These are phyloP conservation scores for Cryptosporidium andersoni DNA, from an alignment of 169 alveolate species.

Conservation along the genomic window DNA sequence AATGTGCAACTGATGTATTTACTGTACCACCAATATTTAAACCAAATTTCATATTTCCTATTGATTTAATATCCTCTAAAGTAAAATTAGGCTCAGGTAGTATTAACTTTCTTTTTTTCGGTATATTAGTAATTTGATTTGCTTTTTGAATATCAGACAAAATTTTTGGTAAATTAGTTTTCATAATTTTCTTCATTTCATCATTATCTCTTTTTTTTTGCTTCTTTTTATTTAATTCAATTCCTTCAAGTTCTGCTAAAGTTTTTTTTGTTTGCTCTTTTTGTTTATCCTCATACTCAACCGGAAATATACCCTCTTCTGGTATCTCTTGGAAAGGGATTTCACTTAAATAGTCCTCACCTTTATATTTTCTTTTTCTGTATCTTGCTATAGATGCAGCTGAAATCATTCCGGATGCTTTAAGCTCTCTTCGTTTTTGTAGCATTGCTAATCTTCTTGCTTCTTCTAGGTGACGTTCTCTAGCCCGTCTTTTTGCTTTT, in stretches of 20 bases:
- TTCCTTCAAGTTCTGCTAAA: constrained; percentile 68
- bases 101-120: constrained; percentile 40
- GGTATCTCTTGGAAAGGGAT: constrained; percentile 94
- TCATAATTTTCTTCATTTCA: not conserved
- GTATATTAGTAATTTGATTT: constrained; percentile 4
- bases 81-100: constrained; percentile 48
- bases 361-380: constrained; percentile 86
- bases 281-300: constrained; percentile 80
- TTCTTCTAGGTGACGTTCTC: constrained; percentile 97
- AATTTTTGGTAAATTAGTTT: constrained; percentile 2
- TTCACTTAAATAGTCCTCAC: constrained; percentile 93
- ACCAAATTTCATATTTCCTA: constrained; percentile 23
- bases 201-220: constrained; percentile 19
- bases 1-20: not conserved
- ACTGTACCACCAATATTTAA: not conserved
- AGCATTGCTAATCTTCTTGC: constrained; percentile 95
- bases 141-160: constrained; percentile 42
- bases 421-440: constrained; percentile 97
- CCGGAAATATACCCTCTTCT: constrained; percentile 91
- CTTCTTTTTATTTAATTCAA: not conserved
- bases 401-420: constrained; percentile 96
- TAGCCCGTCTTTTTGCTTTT: constrained; percentile 99
- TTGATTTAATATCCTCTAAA: constrained; percentile 31
- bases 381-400: constrained; percentile 78
- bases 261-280: constrained; percentile 69